Conservation (phyloP, 192 early-diverging fungal genomes). For the Oehlia diaphana region DNA sequence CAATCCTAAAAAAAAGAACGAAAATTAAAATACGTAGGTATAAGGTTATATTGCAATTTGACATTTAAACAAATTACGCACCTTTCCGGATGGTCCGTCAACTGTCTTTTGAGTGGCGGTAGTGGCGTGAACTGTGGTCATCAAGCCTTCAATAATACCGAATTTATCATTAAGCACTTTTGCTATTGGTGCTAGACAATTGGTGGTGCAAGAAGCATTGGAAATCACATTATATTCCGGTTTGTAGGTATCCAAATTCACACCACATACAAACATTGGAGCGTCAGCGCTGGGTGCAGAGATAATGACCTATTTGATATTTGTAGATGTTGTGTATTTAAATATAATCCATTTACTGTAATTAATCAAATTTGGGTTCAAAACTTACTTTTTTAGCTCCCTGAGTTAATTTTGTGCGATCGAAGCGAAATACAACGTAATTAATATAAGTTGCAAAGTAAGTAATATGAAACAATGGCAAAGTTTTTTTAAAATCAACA, state of each 20-base stretch:
- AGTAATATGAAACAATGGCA: neutral
- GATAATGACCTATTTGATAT: constrained; percentile 84
- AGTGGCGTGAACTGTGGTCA: constrained; percentile 98
- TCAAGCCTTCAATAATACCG: constrained; percentile 93
- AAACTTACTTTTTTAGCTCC: constrained; percentile 3
- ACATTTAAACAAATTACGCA: neutral
- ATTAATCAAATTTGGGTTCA: neutral
- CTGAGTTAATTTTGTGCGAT: neutral
- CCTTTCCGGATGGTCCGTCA: constrained; percentile 92
- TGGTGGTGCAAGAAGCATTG: constrained; percentile 99
- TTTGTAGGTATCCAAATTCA: constrained; percentile 96
- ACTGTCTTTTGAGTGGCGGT: constrained; percentile 99
- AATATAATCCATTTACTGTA: neutral
- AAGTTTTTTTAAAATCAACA: neutral
- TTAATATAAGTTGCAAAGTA: neutral
- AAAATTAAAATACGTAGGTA: neutral
- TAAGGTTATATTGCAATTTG: neutral
- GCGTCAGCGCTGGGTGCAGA: constrained; percentile 95
- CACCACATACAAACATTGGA: constrained; percentile 97
- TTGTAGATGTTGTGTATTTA: neutral
- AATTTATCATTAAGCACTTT: constrained; percentile 97
- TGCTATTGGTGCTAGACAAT: constrained; percentile 97
- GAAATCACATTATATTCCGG: constrained; percentile 83
- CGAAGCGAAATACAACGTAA: neutral
- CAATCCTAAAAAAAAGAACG: constrained; percentile 62